These are phyloP conservation scores for Solanum piurae DNA, from an alignment of 257 asterid species.

Conservation along the genomic window DNA sequence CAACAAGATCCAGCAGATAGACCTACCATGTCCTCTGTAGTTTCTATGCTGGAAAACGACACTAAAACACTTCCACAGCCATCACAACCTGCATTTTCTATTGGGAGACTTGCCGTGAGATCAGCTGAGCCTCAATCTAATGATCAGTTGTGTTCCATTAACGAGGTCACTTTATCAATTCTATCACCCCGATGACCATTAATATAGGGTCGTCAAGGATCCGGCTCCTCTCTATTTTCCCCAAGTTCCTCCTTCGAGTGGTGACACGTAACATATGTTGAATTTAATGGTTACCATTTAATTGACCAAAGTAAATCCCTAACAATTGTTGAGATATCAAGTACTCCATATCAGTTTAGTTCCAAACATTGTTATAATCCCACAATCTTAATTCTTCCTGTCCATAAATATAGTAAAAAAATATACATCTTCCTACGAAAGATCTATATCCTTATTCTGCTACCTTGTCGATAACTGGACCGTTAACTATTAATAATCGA, in stretches of 20 bases:
- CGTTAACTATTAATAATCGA: too few species aligned
- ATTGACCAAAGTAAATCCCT: too few species aligned
- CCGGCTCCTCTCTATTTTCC: too few species aligned
- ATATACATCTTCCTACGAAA: too few species aligned
- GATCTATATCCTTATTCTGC: too few species aligned
- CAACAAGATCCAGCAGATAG: slow-evolving; percentile 1
- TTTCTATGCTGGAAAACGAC: neutral
- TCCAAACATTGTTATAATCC: too few species aligned
- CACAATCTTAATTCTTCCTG: too few species aligned
- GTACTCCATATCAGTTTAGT: too few species aligned
- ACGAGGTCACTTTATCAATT: neutral
- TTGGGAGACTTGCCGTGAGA: neutral
- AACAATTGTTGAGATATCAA: too few species aligned
- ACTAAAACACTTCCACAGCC: neutral
- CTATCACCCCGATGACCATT: neutral
- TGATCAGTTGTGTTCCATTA: neutral
- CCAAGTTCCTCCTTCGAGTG: neutral
- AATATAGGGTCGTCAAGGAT: neutral
- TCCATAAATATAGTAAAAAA: too few species aligned
- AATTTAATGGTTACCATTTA: neutral
- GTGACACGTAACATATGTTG: neutral
- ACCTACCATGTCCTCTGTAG: neutral
- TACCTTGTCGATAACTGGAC: too few species aligned
- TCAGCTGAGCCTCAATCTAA: neutral
- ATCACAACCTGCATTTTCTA: neutral